Evolutionary conservation across 331 rosid genomes (phyloP).

Genomic region (Arachis monticola): DNA sequence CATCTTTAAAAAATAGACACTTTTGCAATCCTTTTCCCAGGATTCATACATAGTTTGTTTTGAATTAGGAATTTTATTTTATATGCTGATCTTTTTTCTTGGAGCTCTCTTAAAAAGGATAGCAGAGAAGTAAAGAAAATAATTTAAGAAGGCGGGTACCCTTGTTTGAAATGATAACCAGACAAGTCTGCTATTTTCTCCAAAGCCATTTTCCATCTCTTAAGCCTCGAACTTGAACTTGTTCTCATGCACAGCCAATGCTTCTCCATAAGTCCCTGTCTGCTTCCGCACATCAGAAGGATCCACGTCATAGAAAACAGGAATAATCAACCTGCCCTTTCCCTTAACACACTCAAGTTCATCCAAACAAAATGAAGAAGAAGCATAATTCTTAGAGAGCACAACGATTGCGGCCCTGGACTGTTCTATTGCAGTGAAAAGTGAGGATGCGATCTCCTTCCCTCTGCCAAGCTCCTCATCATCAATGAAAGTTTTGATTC

Average conservation of each 20-base stretch:
- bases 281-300: not conserved
- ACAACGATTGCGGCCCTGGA: not conserved
- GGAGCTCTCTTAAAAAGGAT: not conserved
- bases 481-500: not conserved
- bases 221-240: not conserved
- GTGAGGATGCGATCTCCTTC: not conserved
- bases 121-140: too few species aligned
- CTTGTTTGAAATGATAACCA: not conserved
- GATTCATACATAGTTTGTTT: too few species aligned
- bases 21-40: too few species aligned
- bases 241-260: not conserved
- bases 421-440: not conserved
- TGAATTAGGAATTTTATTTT: too few species aligned
- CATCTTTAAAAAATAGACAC: too few species aligned
- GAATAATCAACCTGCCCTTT: not conserved
- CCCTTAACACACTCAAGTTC: not conserved
- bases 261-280: not conserved
- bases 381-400: not conserved
- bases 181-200: not conserved
- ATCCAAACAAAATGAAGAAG: not conserved
- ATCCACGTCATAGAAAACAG: not conserved
- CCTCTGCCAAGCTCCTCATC: not conserved
- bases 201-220: not conserved
- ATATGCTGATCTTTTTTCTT: too few species aligned
- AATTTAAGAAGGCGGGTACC: not conserved